Conservation (phyloP, 257 asterid genomes). For the Solanum lycopersicoides region DNA sequence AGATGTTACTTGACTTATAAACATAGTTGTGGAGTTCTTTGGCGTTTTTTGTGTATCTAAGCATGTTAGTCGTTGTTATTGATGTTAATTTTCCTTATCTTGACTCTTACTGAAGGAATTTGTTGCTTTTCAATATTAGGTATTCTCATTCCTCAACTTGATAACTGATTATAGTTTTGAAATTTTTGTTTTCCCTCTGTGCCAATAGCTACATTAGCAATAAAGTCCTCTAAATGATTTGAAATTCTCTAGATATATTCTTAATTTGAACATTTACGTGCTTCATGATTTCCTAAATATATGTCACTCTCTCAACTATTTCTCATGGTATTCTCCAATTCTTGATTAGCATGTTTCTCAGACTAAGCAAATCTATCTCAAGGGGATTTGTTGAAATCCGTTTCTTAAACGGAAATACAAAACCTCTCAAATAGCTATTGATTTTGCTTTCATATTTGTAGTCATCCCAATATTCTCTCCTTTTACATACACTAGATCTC, state of each 20-base stretch:
- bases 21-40: too few species aligned
- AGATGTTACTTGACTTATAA: too few species aligned
- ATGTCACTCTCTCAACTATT: background rate
- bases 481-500: background rate
- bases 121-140: background rate
- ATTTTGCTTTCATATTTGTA: background rate
- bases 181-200: background rate
- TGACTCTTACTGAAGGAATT: background rate
- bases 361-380: background rate
- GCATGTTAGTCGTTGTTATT: background rate
- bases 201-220: background rate
- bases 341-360: background rate
- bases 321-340: background rate
- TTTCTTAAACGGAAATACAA: background rate
- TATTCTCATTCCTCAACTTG: background rate
- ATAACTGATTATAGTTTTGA: background rate
- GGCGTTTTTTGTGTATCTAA: too few species aligned
- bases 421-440: background rate
- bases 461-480: background rate
- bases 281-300: too few species aligned
- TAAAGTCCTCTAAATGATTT: background rate
- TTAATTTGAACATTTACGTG: too few species aligned
- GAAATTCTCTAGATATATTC: background rate
- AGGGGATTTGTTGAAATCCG: background rate
- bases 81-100: too few species aligned